phyloP scores from a whole-genome alignment of 768 basidiomycete genomes.

The Gyrodon lividus region DNA sequence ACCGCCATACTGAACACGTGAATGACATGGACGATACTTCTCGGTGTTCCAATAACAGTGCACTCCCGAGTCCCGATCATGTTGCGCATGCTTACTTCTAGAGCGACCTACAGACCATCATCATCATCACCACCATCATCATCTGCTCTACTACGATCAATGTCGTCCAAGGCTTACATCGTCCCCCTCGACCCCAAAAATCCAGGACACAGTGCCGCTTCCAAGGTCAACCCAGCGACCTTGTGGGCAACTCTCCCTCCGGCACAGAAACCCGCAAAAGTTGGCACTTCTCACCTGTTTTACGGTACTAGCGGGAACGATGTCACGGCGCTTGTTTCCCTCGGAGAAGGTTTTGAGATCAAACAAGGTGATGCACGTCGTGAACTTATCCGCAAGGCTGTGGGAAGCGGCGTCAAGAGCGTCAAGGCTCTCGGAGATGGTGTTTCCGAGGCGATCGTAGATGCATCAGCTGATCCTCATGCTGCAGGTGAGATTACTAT shows the following conservation, averaged over 20 bases:
- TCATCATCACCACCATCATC: too few species aligned
- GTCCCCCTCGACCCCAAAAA: conserved; percentile 54
- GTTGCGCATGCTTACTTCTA: conserved; percentile 16
- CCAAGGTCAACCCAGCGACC: conserved; percentile 43
- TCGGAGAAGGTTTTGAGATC: conserved; percentile 52
- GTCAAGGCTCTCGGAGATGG: conserved; percentile 60
- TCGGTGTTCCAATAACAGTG: too few species aligned
- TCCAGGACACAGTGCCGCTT: conserved; percentile 27
- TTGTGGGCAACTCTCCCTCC: conserved; percentile 54
- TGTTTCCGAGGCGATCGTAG: conserved; percentile 59
- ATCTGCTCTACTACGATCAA: conserved; percentile 33
- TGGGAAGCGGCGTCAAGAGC: conserved; percentile 72
- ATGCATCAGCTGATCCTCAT: conserved; percentile 67
- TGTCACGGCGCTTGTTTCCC: conserved; percentile 55
- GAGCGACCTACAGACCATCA: conserved; percentile 18
- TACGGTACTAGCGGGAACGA: conserved; percentile 49
- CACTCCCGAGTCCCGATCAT: conserved; percentile 25
- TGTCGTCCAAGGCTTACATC: conserved; percentile 57
- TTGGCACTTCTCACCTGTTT: conserved; percentile 63
- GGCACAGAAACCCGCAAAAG: conserved; percentile 52
- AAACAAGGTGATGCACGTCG: conserved; percentile 48
- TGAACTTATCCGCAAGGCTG: conserved; percentile 69
- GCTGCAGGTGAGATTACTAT: conserved; percentile 56
- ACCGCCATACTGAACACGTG: too few species aligned
- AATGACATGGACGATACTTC: too few species aligned